phyloP scores from a whole-genome alignment of 208 protist genomes.

The Wallacemonas sp. region DNA sequence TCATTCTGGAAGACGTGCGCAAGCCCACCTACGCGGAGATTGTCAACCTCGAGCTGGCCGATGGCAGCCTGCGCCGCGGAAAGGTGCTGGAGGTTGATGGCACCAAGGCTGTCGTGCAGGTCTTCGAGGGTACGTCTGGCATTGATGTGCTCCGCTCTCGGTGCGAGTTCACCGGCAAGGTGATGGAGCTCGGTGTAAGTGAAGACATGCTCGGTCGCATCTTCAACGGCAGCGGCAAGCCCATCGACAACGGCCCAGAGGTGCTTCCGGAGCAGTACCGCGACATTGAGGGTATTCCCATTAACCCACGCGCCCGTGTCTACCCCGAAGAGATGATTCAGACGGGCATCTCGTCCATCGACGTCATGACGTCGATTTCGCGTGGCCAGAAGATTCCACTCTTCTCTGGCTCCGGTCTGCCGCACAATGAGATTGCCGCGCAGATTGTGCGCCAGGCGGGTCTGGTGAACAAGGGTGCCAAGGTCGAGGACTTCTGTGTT shows the following conservation, averaged over 20 bases:
- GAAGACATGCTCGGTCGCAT: conserved; percentile 99
- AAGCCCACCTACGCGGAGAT: conserved; percentile 99
- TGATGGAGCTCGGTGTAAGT: conserved; percentile 98
- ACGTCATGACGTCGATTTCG: conserved; percentile 99
- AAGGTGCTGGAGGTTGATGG: conserved; percentile 99
- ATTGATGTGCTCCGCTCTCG: conserved; percentile 97
- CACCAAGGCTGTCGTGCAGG: conserved; percentile 99
- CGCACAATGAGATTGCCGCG: conserved; percentile 99
- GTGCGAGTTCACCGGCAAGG: conserved; percentile 99
- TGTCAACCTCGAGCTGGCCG: conserved; percentile 98
- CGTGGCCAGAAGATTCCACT: conserved; percentile 99
- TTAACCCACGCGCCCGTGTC: conserved; percentile 98
- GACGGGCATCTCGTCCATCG: conserved; percentile 99
- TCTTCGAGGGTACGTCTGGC: conserved; percentile 99
- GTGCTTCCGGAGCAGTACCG: conserved; percentile 99
- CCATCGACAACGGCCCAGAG: conserved; percentile 98
- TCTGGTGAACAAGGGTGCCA: conserved; percentile 94
- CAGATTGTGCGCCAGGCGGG: conserved; percentile 99
- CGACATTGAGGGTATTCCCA: conserved; percentile 99
- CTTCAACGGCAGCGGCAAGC: conserved; percentile 99
- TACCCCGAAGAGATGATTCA: conserved; percentile 99
- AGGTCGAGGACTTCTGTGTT: conserved; percentile 98
- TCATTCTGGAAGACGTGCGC: conserved; percentile 99
- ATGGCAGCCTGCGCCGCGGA: conserved; percentile 94
- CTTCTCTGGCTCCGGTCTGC: conserved; percentile 99